phyloP scores from a whole-genome alignment of 345 rosid genomes.

The Atalantia buxifolia region DNA sequence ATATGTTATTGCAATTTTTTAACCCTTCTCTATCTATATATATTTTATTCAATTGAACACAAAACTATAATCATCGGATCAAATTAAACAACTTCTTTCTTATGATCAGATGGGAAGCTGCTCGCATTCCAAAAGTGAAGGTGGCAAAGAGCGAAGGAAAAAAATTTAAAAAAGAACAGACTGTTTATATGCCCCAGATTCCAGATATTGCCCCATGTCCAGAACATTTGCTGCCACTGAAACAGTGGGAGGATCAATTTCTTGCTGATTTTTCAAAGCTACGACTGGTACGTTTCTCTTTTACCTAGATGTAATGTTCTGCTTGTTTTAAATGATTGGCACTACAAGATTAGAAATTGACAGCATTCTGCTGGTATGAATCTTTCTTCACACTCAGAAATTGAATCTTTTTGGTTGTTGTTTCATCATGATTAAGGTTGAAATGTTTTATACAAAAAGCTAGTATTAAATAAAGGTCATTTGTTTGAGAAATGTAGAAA shows the following conservation, averaged over 20 bases:
- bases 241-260: conserved; percentile 84
- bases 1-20: not conserved
- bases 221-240: conserved; percentile 53
- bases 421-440: not conserved
- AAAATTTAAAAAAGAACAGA: conserved; percentile 54
- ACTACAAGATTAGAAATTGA: not conserved
- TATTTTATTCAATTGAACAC: not conserved
- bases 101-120: conserved; percentile 87
- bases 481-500: not conserved
- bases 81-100: conserved; percentile 14
- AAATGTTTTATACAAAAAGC: not conserved
- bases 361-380: not conserved
- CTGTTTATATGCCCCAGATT: conserved; percentile 83
- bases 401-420: not conserved
- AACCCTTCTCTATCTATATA: not conserved
- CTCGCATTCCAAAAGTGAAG: conserved; percentile 65
- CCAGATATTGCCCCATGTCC: conserved; percentile 78
- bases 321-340: not conserved
- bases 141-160: conserved; percentile 56
- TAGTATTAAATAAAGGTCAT: not conserved
- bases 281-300: conserved; percentile 43
- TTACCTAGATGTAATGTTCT: not conserved
- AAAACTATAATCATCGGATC: not conserved
- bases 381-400: not conserved
- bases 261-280: conserved; percentile 77